Percentiles rank a stretch among this genome's conserved stretches.
phyloP scores from a whole-genome alignment of 2,329 filamentous ascomycete genomes.

The Purpureocillium lavendulum region DNA sequence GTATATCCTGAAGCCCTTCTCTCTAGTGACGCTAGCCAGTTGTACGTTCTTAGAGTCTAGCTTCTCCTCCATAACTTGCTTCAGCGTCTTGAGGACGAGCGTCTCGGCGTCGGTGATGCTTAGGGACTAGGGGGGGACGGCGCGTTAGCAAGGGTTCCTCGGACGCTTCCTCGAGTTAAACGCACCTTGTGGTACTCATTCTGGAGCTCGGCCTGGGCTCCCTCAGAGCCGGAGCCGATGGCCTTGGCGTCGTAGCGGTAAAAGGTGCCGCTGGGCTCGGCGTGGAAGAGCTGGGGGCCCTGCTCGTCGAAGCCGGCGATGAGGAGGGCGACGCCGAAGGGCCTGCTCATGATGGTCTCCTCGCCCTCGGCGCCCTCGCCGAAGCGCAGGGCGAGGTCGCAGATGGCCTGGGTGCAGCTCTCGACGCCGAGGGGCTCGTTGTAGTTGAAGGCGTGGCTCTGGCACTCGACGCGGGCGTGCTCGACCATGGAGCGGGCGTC shows the following conservation, averaged over 20 bases:
- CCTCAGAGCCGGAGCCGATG: slow-evolving; percentile 94
- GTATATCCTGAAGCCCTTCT: slow-evolving; percentile 98
- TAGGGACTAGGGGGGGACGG: slow-evolving; percentile 52
- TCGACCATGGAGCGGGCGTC: slow-evolving; percentile 97
- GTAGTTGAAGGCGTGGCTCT: slow-evolving; percentile 97
- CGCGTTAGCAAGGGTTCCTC: slow-evolving; percentile 3
- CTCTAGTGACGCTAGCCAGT: slow-evolving; percentile 93
- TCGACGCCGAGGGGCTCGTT: slow-evolving; percentile 91
- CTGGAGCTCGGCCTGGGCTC: slow-evolving; percentile 94
- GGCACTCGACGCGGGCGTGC: slow-evolving; percentile 94
- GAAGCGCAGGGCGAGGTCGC: slow-evolving; percentile 90
- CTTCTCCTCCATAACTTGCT: slow-evolving; percentile 99
- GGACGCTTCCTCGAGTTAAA: neutral
- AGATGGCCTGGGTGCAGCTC: slow-evolving; percentile 98
- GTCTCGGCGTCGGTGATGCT: slow-evolving; percentile 91
- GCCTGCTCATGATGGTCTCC: slow-evolving; percentile 97
- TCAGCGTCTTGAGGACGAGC: slow-evolving; percentile 91
- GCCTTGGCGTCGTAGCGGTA: slow-evolving; percentile 99
- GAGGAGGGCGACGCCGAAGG: slow-evolving; percentile 91
- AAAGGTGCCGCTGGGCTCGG: slow-evolving; percentile 95
- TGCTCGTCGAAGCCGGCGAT: slow-evolving; percentile 98
- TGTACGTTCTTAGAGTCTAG: slow-evolving; percentile 98
- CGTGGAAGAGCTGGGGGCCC: slow-evolving; percentile 93
- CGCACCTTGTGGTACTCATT: slow-evolving; percentile 91
- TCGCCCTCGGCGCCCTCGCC: slow-evolving; percentile 95